A percentile compares a stretch with the other conserved stretches of the same genome.
Evolutionary conservation across 2,329 filamentous ascomycete genomes (phyloP).

Genomic region (Aspergillus udagawae): DNA sequence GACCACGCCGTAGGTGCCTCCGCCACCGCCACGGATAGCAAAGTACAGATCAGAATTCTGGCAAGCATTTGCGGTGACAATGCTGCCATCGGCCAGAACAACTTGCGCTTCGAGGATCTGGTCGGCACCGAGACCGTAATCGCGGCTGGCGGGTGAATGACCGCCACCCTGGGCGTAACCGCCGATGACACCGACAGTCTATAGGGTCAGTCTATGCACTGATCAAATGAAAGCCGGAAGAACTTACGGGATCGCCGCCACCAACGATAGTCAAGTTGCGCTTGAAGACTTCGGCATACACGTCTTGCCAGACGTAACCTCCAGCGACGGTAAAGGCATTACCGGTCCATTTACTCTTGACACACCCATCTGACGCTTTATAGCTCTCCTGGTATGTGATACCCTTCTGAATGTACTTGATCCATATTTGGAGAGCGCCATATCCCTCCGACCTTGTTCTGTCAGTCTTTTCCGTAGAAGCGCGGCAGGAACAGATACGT

Average conservation of each 20-base stretch:
- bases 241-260: constrained; percentile 19
- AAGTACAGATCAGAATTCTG: constrained; percentile 26
- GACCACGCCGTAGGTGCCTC: constrained; percentile 27
- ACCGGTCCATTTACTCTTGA: constrained; percentile 27
- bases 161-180: constrained; percentile 43
- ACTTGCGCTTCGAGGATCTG: constrained; percentile 43
- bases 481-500: not conserved
- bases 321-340: constrained; percentile 31
- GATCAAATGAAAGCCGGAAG: not conserved
- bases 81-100: constrained; percentile 35
- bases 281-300: constrained; percentile 24
- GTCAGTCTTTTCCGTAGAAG: not conserved
- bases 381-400: constrained; percentile 24
- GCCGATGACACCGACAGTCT: constrained; percentile 23
- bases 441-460: constrained; percentile 23
- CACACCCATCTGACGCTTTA: constrained; percentile 26
- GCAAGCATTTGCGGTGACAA: constrained; percentile 33
- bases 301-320: constrained; percentile 19
- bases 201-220: not conserved
- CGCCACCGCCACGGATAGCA: constrained; percentile 41
- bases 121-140: constrained; percentile 44
- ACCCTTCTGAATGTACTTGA: constrained; percentile 25
- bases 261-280: constrained; percentile 28
- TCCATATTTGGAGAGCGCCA: constrained; percentile 29
- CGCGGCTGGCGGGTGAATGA: constrained; percentile 36